Percentiles rank a stretch among this genome's conserved stretches.
Conservation (phyloP, 1,284 basidiomycete genomes). For the Cystobasidium pallidum region DNA sequence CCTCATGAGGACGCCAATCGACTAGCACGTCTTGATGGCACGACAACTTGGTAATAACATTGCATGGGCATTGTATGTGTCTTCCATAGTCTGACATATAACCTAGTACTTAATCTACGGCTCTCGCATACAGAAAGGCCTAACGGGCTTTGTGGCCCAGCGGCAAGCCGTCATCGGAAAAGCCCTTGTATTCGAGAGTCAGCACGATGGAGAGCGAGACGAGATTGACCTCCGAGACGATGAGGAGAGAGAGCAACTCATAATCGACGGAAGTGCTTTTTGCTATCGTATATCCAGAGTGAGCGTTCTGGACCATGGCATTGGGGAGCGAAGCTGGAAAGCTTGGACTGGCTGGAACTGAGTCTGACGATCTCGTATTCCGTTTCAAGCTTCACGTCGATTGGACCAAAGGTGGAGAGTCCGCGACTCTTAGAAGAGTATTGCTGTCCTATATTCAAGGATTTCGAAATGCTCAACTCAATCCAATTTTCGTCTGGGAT, state of each 20-base stretch:
- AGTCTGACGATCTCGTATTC: not conserved
- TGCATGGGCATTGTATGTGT: conserved; percentile 19
- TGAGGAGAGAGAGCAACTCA: conserved; percentile 13
- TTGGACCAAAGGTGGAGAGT: conserved; percentile 33
- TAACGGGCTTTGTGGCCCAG: conserved; percentile 24
- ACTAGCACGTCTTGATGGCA: not conserved
- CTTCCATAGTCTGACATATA: not conserved
- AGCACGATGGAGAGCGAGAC: not conserved
- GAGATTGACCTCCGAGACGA: conserved; percentile 23
- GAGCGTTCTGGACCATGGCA: not conserved
- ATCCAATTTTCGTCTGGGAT: conserved; percentile 43
- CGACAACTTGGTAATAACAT: not conserved
- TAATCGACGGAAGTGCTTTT: conserved; percentile 37
- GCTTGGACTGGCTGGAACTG: not conserved
- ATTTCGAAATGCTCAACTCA: conserved; percentile 23
- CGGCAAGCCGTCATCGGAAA: conserved; percentile 7
- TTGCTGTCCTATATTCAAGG: conserved; percentile 13
- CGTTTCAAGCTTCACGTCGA: conserved; percentile 35
- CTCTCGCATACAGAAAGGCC: conserved; percentile 37
- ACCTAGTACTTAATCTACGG: too few species aligned
- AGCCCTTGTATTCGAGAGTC: not conserved
- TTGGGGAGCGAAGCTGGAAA: not conserved
- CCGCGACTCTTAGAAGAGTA: conserved; percentile 13
- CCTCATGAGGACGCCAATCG: too few species aligned
- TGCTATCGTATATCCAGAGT: conserved; percentile 33